Base-by-base conservation (phyloP, 805 yeast species). In the Nakazawaea molendinolei region DNA sequence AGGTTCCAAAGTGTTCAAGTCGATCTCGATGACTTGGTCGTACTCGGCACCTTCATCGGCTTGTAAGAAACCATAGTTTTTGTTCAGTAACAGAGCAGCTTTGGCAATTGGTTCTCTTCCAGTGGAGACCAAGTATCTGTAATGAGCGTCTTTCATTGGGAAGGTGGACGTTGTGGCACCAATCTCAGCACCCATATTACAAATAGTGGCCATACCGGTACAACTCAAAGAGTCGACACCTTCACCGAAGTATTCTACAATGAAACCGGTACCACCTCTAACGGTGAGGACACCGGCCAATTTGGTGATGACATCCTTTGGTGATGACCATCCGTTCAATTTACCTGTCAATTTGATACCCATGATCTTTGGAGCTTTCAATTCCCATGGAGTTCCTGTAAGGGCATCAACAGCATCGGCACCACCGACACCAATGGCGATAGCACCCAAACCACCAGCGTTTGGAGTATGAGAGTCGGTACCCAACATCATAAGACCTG, bases 131-230 rank as follows among this genome's bases (percentile, higher is more conserved):
- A 90, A 75, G 70, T 89, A 90, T 48, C 81, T 83, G 60, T 67
- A 76, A 85, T 85, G 89, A 47, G 90, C 81, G 56, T 79, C 75
- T 72, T 86, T 87, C 85, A 74, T 87, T 61, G 97, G 97, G 94
- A 89, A 89, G 43, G 85, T 86, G 32, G 97, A 89, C 40, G 97
- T 89, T 45, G 97, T 89, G 43, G 97, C 97, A 69, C 97, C 97
- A 51, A 89, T 87, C 69, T 89, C 97, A 49, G 97, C 97, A 73
- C 97, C 97, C 97, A 89, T 89, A 67, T 89, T 89, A 76, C 97
- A 89, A 67, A 89, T 89, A 52, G 97, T 89, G 60, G 94, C 97
- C 97, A 89, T 89, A 75, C 97, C 97, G 35, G 97, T 90, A 66
- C 95, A 86, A 34, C 95, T 84, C 63, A 89, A 80, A 41, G 90